These are phyloP conservation scores for Kodamaea kakaduensis DNA, from an alignment of 805 yeast species.

Conservation along the genomic window DNA sequence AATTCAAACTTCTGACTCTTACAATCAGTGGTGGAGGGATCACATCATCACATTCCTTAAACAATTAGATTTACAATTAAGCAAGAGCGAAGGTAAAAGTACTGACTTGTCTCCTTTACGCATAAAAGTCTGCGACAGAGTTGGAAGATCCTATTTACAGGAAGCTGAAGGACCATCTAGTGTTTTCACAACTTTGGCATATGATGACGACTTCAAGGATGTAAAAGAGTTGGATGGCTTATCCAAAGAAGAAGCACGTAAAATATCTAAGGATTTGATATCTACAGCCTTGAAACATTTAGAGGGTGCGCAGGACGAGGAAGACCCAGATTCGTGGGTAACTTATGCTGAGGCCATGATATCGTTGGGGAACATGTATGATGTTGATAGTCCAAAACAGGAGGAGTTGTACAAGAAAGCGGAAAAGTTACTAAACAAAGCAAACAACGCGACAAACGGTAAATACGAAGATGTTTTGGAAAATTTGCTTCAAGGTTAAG, in stretches of 20 bases:
- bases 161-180: conserved; percentile 61
- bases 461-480: conserved; percentile 63
- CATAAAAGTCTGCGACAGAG: conserved; percentile 41
- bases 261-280: conserved; percentile 45
- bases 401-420: conserved; percentile 65
- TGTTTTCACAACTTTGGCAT: conserved; percentile 52
- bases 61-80: conserved; percentile 23
- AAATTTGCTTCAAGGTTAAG: conserved; percentile 30
- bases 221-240: conserved; percentile 33
- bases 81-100: conserved; percentile 5
- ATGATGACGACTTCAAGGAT: conserved; percentile 48
- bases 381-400: conserved; percentile 63
- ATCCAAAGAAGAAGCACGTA: conserved; percentile 41
- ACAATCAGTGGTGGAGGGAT: conserved; percentile 56
- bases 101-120: conserved; percentile 23
- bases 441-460: conserved; percentile 78
- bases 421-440: conserved; percentile 60
- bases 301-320: conserved; percentile 57
- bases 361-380: conserved; percentile 69
- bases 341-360: conserved; percentile 83
- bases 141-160: conserved; percentile 62
- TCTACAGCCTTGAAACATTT: conserved; percentile 55
- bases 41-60: conserved; percentile 34
- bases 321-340: conserved; percentile 79
- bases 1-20: conserved; percentile 37